A percentile compares a stretch with the other conserved stretches of the same genome.
Conservation (phyloP, 169 alveolate species). For the Plasmodium cynomolgi region DNA sequence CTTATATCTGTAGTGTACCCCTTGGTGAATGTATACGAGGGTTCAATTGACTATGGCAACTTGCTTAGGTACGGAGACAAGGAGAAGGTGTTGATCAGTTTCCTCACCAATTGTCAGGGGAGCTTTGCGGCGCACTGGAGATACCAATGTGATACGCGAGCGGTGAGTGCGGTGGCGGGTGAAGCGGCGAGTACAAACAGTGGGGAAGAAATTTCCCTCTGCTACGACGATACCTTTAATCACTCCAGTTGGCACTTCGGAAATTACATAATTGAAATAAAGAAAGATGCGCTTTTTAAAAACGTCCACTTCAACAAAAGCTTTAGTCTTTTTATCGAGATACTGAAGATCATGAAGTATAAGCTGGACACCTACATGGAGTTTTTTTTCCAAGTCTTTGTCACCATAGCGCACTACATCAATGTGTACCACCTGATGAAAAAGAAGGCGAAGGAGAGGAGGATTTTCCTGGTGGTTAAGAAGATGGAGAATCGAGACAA, state of each 20-base stretch:
- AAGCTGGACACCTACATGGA: constrained; percentile 35
- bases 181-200: neutral
- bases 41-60: constrained; percentile 30
- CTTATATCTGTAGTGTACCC: constrained; percentile 42
- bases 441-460: constrained; percentile 10
- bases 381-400: constrained; percentile 43
- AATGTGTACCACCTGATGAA: constrained; percentile 28
- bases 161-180: neutral
- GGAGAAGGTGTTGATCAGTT: constrained; percentile 23
- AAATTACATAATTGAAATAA: constrained; percentile 61
- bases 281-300: constrained; percentile 46
- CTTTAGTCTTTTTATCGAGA: constrained; percentile 23
- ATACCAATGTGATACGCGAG: constrained; percentile 1
- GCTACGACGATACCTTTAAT: constrained; percentile 54
- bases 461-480: neutral
- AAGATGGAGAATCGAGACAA: neutral
- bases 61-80: constrained; percentile 44
- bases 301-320: constrained; percentile 21
- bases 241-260: constrained; percentile 32
- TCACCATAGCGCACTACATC: constrained; percentile 57
- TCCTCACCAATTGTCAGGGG: constrained; percentile 9
- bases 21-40: constrained; percentile 47
- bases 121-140: constrained; percentile 24
- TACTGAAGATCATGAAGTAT: constrained; percentile 56
- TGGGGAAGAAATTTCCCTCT: neutral